Evolutionary conservation across 306 rosid genomes (phyloP).

Genomic region (Acacia melanoxylon): DNA sequence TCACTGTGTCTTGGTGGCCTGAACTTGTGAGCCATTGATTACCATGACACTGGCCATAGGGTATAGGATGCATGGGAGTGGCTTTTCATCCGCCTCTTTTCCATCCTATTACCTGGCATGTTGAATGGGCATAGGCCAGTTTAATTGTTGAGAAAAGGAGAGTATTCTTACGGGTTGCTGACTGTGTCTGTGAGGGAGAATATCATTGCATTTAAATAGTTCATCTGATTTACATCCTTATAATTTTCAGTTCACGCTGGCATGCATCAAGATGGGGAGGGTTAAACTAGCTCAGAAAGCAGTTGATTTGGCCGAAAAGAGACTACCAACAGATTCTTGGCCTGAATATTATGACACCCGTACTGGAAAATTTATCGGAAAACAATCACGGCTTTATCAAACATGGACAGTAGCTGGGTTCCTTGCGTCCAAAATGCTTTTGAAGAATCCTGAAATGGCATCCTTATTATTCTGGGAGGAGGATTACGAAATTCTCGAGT

Average conservation of each 20-base stretch:
- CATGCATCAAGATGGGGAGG: constrained; percentile 94
- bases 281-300: constrained; percentile 76
- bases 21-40: not conserved
- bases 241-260: constrained; percentile 77
- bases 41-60: not conserved
- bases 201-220: not conserved
- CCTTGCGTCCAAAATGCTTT: constrained; percentile 88
- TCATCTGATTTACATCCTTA: not conserved
- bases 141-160: not conserved
- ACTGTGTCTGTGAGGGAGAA: not conserved
- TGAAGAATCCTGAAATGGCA: constrained; percentile 83
- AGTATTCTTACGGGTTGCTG: not conserved
- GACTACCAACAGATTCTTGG: constrained; percentile 73
- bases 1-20: not conserved
- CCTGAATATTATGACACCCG: constrained; percentile 95
- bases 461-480: constrained; percentile 79
- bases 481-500: constrained; percentile 84
- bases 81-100: not conserved
- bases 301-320: constrained; percentile 72
- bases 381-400: constrained; percentile 80
- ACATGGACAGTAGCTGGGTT: constrained; percentile 95
- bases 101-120: not conserved
- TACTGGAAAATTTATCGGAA: constrained; percentile 81
- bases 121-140: not conserved
- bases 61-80: not conserved